These are phyloP conservation scores for Aureococcus anophagefferens DNA, from an alignment of 108 stramenopile genomes.

Conservation along the genomic window DNA sequence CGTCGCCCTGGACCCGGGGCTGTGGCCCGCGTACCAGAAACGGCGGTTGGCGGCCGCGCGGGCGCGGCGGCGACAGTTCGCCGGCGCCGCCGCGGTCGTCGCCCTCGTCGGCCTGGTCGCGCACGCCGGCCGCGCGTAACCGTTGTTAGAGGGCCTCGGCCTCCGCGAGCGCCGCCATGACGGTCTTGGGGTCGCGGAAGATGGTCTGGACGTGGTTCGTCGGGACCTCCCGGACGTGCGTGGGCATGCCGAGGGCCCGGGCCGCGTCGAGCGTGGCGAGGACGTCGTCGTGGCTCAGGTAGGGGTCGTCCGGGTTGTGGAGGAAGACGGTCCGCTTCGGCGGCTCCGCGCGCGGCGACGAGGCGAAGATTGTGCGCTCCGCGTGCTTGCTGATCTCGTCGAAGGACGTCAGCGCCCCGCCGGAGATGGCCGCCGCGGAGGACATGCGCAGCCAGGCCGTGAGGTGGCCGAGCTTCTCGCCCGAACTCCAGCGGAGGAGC, in stretches of 20 bases:
- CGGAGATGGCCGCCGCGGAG: not conserved
- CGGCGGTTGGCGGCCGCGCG: too few relatives aligned
- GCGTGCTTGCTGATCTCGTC: not conserved
- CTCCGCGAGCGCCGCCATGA: too few relatives aligned
- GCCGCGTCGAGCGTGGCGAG: not conserved
- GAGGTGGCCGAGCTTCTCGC: too few relatives aligned
- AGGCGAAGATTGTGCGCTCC: too few relatives aligned
- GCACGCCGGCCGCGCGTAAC: too few relatives aligned
- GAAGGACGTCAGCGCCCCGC: not conserved
- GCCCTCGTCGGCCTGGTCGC: too few relatives aligned
- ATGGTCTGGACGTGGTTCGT: constrained; percentile 2
- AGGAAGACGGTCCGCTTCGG: not conserved
- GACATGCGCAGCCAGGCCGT: not conserved
- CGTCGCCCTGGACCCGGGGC: too few relatives aligned
- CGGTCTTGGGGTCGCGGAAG: not conserved
- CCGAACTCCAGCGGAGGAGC: not conserved
- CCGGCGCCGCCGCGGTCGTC: too few relatives aligned
- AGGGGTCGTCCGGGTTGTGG: not conserved
- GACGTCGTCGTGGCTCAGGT: not conserved
- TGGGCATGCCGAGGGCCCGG: not conserved
- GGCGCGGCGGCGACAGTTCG: too few relatives aligned
- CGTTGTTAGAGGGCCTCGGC: too few relatives aligned
- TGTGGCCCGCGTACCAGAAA: too few relatives aligned
- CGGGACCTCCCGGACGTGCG: not conserved
- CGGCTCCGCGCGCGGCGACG: too few relatives aligned